Percentiles rank a stretch among this genome's conserved stretches.
Evolutionary conservation across 371 early-diverging fungal genomes (phyloP).

Genomic region (Globomyces sp.): DNA sequence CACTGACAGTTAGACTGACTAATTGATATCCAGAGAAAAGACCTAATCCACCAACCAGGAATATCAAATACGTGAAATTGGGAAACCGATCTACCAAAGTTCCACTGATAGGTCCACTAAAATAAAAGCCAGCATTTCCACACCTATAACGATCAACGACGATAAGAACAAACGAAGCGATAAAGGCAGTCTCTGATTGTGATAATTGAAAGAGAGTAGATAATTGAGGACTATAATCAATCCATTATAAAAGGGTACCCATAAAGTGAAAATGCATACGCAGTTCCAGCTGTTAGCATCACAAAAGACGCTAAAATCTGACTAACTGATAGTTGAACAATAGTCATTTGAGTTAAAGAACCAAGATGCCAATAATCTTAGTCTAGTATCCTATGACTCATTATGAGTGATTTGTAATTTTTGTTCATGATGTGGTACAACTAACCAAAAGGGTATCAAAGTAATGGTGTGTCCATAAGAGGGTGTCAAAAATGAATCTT

Average conservation of each 20-base stretch:
- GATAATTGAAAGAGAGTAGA: conserved; percentile 8
- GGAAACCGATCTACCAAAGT: conserved; percentile 17
- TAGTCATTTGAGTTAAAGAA: neutral
- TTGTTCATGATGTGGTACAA: too few species aligned
- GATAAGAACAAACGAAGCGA: neutral
- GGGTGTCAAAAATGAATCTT: too few species aligned
- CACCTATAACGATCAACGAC: neutral
- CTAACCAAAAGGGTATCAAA: too few species aligned
- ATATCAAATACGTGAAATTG: neutral
- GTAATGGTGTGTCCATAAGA: too few species aligned
- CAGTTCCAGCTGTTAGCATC: conserved; percentile 7
- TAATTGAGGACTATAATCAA: neutral
- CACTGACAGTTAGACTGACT: conserved; percentile 1
- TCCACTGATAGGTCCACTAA: conserved; percentile 3
- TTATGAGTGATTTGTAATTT: too few species aligned
- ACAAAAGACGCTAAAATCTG: conserved; percentile 7
- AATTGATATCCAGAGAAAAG: conserved; percentile 7
- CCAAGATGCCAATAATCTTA: too few species aligned
- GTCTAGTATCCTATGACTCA: too few species aligned
- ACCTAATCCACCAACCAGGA: conserved; percentile 14
- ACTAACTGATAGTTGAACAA: neutral
- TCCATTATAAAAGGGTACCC: neutral
- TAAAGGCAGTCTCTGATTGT: conserved; percentile 20
- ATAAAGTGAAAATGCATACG: conserved; percentile 10
- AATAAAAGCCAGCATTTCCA: conserved; percentile 11